Percentiles rank a stretch among this genome's conserved stretches.
Evolutionary conservation across 768 basidiomycete genomes (phyloP).

Genomic region (Pisolithus albus): DNA sequence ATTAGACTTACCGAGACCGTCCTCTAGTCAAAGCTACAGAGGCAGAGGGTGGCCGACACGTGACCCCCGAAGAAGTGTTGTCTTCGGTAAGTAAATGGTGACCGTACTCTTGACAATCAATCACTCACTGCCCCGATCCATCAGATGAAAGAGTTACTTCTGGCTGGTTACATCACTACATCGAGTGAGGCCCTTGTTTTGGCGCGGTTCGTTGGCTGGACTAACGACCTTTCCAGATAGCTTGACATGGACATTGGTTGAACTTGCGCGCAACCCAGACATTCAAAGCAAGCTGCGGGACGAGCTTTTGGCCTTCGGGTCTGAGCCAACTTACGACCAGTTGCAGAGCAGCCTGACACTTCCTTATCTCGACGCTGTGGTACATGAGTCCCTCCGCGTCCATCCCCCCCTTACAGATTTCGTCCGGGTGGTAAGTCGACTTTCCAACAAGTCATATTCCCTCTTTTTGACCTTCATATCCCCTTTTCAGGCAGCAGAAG

Average conservation of each 20-base stretch:
- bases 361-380: slow-evolving; percentile 34
- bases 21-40: slow-evolving; percentile 31
- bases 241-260: slow-evolving; percentile 22
- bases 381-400: slow-evolving; percentile 23
- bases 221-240: slow-evolving; percentile 14
- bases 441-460: no score
- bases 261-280: slow-evolving; percentile 21
- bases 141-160: slow-evolving; percentile 10
- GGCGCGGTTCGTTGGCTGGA: not conserved
- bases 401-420: slow-evolving; percentile 29
- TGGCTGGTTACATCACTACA: slow-evolving; percentile 13
- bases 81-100: slow-evolving; percentile 2
- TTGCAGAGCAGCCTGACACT: slow-evolving; percentile 22
- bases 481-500: slow-evolving; percentile 26
- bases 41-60: slow-evolving; percentile 15
- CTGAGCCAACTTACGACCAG: slow-evolving; percentile 36
- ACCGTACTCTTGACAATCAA: not conserved
- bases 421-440: slow-evolving; percentile 23
- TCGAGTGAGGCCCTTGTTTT: slow-evolving; percentile 9
- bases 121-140: not conserved
- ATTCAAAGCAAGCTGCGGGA: slow-evolving; percentile 16
- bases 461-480: not conserved
- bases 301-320: slow-evolving; percentile 6
- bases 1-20: not conserved
- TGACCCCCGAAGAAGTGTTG: slow-evolving; percentile 19